These are phyloP conservation scores for Boletales sp. DNA, from an alignment of 768 basidiomycete genomes.

Conservation along the genomic window DNA sequence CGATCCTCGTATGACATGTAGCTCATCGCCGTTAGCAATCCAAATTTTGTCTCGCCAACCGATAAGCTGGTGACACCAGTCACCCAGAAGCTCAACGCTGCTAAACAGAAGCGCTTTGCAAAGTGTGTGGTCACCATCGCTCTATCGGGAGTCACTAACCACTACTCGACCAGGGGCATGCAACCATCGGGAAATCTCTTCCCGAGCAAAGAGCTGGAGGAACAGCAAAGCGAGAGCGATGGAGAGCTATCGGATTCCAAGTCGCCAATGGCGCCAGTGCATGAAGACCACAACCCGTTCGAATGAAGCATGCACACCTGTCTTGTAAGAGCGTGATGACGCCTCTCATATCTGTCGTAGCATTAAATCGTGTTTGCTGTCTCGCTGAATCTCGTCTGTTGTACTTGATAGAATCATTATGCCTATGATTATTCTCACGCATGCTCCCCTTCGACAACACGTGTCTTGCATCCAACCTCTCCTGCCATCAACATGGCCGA, in stretches of 20 bases:
- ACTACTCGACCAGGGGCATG: constrained; percentile 40
- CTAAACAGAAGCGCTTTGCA: constrained; percentile 89
- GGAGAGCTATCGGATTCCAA: constrained; percentile 35
- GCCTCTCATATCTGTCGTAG: constrained; percentile 22
- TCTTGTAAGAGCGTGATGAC: constrained; percentile 28
- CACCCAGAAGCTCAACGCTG: constrained; percentile 86
- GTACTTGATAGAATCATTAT: constrained; percentile 23
- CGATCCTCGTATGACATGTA: not conserved
- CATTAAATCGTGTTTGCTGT: constrained; percentile 21
- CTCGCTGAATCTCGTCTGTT: constrained; percentile 28
- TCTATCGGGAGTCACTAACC: constrained; percentile 6
- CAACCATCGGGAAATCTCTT: constrained; percentile 64
- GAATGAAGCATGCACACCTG: constrained; percentile 10
- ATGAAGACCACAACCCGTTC: constrained; percentile 77
- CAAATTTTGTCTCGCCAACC: constrained; percentile 86
- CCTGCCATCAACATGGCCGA: constrained; percentile 18
- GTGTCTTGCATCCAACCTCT: too few relatives aligned
- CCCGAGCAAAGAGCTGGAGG: constrained; percentile 37
- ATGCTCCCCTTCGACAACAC: not conserved
- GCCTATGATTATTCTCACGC: constrained; percentile 28
- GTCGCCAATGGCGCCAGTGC: constrained; percentile 29
- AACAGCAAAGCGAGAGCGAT: constrained; percentile 35
- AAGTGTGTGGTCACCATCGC: constrained; percentile 54
- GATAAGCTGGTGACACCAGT: constrained; percentile 93
- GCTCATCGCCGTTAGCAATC: constrained; percentile 56